These are phyloP conservation scores for Trametes meyenii DNA, from an alignment of 768 basidiomycete species.

Conservation along the genomic window DNA sequence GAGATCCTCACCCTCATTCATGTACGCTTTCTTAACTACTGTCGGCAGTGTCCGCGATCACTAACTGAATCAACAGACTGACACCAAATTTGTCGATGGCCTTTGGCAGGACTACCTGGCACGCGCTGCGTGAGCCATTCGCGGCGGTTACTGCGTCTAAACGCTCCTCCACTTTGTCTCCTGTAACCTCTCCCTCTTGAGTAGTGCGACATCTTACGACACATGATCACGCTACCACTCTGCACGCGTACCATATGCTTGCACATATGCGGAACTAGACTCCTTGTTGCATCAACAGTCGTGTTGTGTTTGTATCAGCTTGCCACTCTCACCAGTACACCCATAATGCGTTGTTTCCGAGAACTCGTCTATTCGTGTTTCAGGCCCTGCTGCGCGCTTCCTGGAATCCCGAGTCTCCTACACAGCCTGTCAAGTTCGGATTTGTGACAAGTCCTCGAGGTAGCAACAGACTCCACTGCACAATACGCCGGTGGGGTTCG, in stretches of 20 bases:
- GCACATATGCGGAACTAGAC: not conserved
- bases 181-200: not conserved
- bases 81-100: conserved; percentile 65
- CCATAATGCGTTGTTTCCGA: not conserved
- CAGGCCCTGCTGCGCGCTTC: no score
- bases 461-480: no score
- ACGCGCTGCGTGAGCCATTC: conserved; percentile 9
- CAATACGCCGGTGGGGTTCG: no score
- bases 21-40: conserved; percentile 22
- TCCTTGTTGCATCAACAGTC: not conserved
- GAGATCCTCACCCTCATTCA: conserved; percentile 72
- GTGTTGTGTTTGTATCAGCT: not conserved
- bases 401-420: no score
- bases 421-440: no score
- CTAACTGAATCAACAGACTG: conserved; percentile 46
- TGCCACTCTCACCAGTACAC: not conserved
- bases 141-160: not conserved
- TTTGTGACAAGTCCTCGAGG: no score
- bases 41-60: no score
- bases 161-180: not conserved
- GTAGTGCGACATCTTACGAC: not conserved
- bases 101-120: conserved; percentile 55
- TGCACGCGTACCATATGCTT: not conserved
- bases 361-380: no score
- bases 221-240: not conserved